phyloP scores from a whole-genome alignment of 1,284 basidiomycete species.

The Moesziomyces parantarcticus region DNA sequence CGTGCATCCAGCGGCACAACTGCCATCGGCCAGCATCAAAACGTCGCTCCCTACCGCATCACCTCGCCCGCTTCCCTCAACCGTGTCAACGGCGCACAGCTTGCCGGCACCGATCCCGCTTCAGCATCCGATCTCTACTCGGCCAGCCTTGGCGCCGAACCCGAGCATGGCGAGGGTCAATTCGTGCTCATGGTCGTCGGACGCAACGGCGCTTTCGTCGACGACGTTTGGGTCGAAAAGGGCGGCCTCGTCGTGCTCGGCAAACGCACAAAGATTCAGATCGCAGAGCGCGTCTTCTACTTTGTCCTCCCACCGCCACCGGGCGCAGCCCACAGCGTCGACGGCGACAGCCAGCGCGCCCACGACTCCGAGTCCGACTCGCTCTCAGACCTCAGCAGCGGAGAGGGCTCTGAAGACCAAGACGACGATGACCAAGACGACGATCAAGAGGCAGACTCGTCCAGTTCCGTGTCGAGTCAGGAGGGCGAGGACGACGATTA shows the following conservation, averaged over 20 bases:
- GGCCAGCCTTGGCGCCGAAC: conserved; percentile 20
- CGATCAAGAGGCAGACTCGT: conserved; percentile 12
- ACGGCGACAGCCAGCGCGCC: conserved; percentile 27
- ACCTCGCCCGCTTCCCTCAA: conserved; percentile 42
- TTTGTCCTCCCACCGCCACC: conserved; percentile 80
- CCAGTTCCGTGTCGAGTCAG: conserved; percentile 22
- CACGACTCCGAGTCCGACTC: conserved; percentile 47
- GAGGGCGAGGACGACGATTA: conserved; percentile 33
- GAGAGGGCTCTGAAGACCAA: conserved; percentile 13
- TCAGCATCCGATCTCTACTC: conserved; percentile 21
- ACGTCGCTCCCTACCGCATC: conserved; percentile 30
- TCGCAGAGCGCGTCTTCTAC: conserved; percentile 95
- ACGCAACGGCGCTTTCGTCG: conserved; percentile 96
- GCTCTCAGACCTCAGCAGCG: conserved; percentile 52
- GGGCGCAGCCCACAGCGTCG: conserved; percentile 23
- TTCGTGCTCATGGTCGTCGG: conserved; percentile 91
- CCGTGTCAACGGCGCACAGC: conserved; percentile 39
- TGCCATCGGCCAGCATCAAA: conserved; percentile 1
- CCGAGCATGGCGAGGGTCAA: conserved; percentile 73
- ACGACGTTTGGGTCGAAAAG: conserved; percentile 91
- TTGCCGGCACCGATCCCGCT: conserved; percentile 13
- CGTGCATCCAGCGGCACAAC: conserved; percentile 27
- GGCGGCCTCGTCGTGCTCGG: conserved; percentile 78
- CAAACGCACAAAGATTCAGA: conserved; percentile 90
- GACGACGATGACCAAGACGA: conserved; percentile 18